Conservation (phyloP, 164 flowering plant genomes). For the Magnolia changhungtana region DNA sequence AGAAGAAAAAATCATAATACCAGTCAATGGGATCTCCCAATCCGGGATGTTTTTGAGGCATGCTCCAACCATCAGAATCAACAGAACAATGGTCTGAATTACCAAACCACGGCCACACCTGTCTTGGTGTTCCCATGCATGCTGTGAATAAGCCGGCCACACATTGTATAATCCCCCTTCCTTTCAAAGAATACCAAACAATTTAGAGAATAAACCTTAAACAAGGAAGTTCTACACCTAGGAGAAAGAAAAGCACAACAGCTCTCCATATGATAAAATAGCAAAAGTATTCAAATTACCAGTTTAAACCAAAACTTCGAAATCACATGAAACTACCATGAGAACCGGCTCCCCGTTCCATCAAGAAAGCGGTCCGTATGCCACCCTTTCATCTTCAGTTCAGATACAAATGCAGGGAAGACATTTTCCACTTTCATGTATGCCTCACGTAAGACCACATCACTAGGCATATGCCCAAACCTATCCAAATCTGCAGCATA, state of each 20-base stretch:
- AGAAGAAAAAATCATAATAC: too few relatives aligned
- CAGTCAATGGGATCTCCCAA: too few relatives aligned
- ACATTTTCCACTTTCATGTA: slow-evolving; percentile 55
- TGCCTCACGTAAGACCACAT: slow-evolving; percentile 41
- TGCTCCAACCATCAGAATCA: too few relatives aligned
- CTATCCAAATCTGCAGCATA: slow-evolving; percentile 53
- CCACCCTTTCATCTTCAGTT: slow-evolving; percentile 83
- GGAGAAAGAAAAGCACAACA: background rate
- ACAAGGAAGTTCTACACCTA: background rate
- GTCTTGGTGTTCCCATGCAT: too few relatives aligned
- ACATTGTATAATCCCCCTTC: background rate
- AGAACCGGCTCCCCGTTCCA: slow-evolving; percentile 81
- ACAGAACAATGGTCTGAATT: too few relatives aligned
- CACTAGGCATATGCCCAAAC: slow-evolving; percentile 20
- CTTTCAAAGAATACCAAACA: background rate
- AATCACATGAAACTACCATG: slow-evolving; percentile 34
- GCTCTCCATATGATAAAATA: background rate
- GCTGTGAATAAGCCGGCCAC: too few relatives aligned
- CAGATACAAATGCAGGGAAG: slow-evolving; percentile 54
- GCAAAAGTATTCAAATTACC: background rate
- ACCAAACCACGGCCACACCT: too few relatives aligned
- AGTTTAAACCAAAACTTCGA: background rate
- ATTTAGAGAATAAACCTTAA: background rate
- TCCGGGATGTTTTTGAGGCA: too few relatives aligned
- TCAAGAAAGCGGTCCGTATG: slow-evolving; percentile 93